A percentile compares a stretch with the other conserved stretches of the same genome.
phyloP scores from a whole-genome alignment of 495 filamentous ascomycete species.

The Tricharina praecox region DNA sequence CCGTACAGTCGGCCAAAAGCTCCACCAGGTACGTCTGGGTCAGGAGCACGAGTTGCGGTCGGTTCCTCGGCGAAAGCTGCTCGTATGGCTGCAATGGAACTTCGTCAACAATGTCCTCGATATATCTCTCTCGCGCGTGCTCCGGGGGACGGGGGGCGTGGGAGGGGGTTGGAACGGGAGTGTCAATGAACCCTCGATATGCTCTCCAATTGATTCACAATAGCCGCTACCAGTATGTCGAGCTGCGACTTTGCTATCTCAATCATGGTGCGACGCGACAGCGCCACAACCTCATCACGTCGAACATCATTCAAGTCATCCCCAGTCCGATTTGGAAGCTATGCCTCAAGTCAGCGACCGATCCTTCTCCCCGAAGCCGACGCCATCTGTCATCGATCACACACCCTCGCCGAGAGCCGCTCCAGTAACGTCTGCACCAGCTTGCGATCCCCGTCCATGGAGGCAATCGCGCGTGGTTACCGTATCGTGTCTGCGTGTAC shows the following conservation, averaged over 20 bases:
- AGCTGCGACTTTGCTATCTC: conserved; percentile 41
- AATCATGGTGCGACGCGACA: conserved; percentile 43
- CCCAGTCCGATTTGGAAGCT: conserved; percentile 50
- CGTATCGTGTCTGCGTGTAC: no score
- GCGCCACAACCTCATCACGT: conserved; percentile 43
- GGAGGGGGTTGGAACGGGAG: no score
- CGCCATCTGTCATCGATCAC: conserved; percentile 5
- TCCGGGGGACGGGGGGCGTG: no score
- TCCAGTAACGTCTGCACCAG: conserved; percentile 48
- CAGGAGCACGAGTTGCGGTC: conserved; percentile 34
- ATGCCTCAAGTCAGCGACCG: conserved; percentile 1
- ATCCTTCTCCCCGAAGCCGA: not conserved
- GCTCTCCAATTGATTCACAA: conserved; percentile 30
- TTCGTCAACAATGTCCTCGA: conserved; percentile 4
- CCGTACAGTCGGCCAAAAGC: conserved; percentile 46
- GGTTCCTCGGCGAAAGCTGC: conserved; percentile 31
- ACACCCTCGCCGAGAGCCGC: conserved; percentile 45
- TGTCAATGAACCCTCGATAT: conserved; percentile 23
- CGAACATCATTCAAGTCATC: conserved; percentile 39
- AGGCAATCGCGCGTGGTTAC: not conserved
- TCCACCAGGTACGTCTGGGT: conserved; percentile 44
- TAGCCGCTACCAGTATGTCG: conserved; percentile 37
- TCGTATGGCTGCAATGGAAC: conserved; percentile 6
- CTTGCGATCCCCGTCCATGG: conserved; percentile 46
- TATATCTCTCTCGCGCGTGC: no score